phyloP scores from a whole-genome alignment of 257 asterid species.

The Dorcoceras hygrometricum region DNA sequence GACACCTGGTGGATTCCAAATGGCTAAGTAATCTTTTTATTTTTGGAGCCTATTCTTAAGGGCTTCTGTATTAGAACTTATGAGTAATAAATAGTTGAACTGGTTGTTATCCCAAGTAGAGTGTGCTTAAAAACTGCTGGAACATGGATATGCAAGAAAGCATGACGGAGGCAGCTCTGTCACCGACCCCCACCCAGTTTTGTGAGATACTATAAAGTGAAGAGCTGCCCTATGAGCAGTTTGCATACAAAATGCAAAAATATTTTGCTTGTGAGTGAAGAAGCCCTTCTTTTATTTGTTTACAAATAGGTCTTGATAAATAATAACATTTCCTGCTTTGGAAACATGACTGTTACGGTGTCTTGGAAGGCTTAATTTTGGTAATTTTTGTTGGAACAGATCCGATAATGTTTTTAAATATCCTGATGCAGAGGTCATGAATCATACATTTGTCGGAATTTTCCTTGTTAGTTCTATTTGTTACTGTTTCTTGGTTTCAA shows the following conservation, averaged over 20 bases:
- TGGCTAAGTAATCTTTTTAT: constrained; percentile 3
- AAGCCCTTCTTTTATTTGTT: neutral
- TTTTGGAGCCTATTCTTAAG: neutral
- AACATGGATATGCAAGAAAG: neutral
- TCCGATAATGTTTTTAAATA: neutral
- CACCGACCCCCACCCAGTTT: neutral
- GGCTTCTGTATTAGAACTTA: neutral
- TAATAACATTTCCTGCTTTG: constrained; percentile 9
- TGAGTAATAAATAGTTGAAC: neutral
- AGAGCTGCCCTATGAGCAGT: neutral
- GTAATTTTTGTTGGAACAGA: neutral
- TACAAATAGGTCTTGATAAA: neutral
- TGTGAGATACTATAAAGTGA: too few species aligned
- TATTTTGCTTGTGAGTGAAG: too few species aligned
- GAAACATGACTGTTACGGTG: constrained; percentile 1
- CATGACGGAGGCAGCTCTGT: neutral
- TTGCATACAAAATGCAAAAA: neutral
- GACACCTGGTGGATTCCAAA: constrained; percentile 18
- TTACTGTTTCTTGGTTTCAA: constrained; percentile 9
- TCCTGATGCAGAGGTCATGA: constrained; percentile 2
- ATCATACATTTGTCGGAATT: neutral
- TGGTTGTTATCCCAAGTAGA: neutral
- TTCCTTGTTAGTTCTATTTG: constrained; percentile 9
- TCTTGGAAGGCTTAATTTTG: neutral
- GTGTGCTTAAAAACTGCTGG: neutral